A percentile compares a stretch with the other conserved stretches of the same genome.
phyloP scores from a whole-genome alignment of 148 eudicot genomes.

The Rhododendron kiyosumense region DNA sequence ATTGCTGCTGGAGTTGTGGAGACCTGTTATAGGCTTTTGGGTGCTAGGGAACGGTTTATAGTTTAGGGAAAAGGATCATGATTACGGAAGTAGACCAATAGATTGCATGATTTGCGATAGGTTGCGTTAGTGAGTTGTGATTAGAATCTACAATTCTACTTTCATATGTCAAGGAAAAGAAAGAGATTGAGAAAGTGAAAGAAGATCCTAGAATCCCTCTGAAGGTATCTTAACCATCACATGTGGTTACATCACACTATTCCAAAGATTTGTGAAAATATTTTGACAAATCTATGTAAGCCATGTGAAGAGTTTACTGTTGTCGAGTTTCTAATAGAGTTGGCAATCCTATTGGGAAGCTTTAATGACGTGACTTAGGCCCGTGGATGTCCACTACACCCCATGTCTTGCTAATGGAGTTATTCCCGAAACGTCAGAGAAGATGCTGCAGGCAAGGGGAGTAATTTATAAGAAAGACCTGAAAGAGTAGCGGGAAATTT shows the following conservation, averaged over 20 bases:
- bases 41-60: background rate
- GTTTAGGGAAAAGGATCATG: background rate
- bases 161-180: background rate
- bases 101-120: background rate
- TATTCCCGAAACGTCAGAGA: background rate
- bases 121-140: background rate
- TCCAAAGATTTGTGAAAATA: background rate
- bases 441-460: conserved; percentile 82
- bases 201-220: background rate
- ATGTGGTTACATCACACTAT: background rate
- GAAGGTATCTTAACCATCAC: background rate
- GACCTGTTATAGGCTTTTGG: background rate
- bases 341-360: background rate
- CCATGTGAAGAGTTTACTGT: background rate
- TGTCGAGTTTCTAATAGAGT: background rate
- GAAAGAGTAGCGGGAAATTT: background rate
- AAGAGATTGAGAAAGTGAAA: background rate
- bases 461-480: background rate
- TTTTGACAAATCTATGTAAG: background rate
- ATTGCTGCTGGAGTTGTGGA: background rate
- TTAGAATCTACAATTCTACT: background rate
- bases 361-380: background rate
- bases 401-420: background rate
- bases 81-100: background rate
- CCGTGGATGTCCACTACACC: background rate